Evolutionary conservation across 163 green algal species (phyloP), one percentile per base, ranked within the genome.

Genomic region (Prototheca wickerhamii): DNA sequence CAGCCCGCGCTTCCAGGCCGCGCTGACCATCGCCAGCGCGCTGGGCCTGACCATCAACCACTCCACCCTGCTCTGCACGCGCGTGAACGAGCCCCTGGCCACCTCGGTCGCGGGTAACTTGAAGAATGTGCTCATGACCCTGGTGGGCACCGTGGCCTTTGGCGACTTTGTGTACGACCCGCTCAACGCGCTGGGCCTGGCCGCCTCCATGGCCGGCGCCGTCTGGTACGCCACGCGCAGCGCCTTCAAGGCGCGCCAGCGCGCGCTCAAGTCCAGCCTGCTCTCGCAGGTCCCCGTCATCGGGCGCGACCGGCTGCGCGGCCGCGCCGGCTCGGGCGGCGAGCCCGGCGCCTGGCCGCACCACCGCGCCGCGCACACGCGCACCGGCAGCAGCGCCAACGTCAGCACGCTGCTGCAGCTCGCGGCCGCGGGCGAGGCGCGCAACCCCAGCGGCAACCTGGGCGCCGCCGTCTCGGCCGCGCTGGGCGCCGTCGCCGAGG

Each of bases 41-140:
- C 63, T 91, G 64, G 84, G 84, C 7, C 61, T 91, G 50, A 81
- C 67, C 52, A 83, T 91, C 60, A 86, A 86, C 68, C 84, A 91
- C 72, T 82, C 78, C 29, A 85, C 75, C 17, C 86, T 89, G 58
- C 58, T 91, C 12, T 91, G 84, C 67, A 91, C 84, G 3, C 65
- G 78, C 31, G 59, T 86, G 28, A 91, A 91, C 55, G 84, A 89
- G 54, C 84, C 84, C 17, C 69, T 91, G 20, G 86, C 78, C 58
- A 89, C 82, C 10, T 82, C 68, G 50, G 81, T 86, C 4, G 79
- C 81, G 29, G 84, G 84, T 44, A 86, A 82, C 50, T 43, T 89
- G 21, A 91, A 91, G 60, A 91, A 91, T 46, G 73, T 85, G 3
- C 40, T 84, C 8, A 87, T 87, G 72, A 91, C 84, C 3, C 56